Evolutionary conservation across 345 rosid species (phyloP).

Genomic region (Luvunga scandens): DNA sequence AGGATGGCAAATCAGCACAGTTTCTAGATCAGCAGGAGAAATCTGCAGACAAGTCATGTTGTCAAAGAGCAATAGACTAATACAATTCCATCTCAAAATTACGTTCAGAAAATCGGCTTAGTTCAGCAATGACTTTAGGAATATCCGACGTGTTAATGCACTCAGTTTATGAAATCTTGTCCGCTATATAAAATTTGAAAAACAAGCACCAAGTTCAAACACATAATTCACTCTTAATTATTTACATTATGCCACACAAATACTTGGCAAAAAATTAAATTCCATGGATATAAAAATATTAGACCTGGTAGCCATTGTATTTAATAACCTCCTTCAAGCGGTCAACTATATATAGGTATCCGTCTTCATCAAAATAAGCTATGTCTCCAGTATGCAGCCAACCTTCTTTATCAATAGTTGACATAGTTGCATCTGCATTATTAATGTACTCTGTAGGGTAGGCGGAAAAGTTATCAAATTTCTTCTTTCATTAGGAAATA

Average conservation of each 20-base stretch:
- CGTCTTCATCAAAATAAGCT: conserved; percentile 68
- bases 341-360: conserved; percentile 60
- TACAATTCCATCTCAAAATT: neutral
- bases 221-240: neutral
- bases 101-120: neutral
- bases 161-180: neutral
- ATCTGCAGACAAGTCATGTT: conserved; percentile 43
- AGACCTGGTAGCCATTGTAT: conserved; percentile 90
- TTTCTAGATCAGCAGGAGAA: conserved; percentile 89
- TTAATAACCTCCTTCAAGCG: conserved; percentile 85
- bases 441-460: conserved; percentile 59
- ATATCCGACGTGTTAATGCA: neutral
- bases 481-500: neutral
- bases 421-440: conserved; percentile 55
- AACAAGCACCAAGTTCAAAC: neutral
- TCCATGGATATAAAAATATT: neutral
- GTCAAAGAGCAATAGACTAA: neutral
- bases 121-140: neutral
- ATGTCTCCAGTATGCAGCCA: conserved; percentile 95
- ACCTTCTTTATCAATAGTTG: conserved; percentile 52
- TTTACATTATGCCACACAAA: neutral
- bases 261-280: neutral
- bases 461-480: neutral
- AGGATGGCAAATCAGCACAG: conserved; percentile 65
- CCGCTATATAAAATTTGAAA: neutral